Evolutionary conservation across 306 rosid genomes (phyloP), one percentile per base, ranked within the genome.

Genomic region (Ochetophila trinervis): DNA sequence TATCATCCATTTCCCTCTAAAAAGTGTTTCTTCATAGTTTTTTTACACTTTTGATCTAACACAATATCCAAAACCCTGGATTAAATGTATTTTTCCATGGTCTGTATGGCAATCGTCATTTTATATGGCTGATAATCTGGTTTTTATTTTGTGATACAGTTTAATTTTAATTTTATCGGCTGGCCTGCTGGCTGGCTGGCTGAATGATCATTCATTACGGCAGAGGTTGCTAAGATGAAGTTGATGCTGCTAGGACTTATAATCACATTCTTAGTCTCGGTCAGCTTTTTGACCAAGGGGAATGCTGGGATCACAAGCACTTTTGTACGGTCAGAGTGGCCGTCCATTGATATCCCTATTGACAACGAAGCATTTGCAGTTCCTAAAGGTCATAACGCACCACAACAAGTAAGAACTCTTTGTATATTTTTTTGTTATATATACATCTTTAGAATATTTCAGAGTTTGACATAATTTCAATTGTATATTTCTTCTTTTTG

Each of bases 351-450:
- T 71, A 87, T 93, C 20, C 97, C 98, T 57, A 72, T 79, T 19
- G 77, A 86, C 11, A 63, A 90, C 53, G 78, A 86, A 76, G 96
- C 60, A 19, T 81, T 93, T 75, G 78, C 86, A 20, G 76, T 84
- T 64, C 94, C 98, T 36, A 70, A 78, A 49, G 96, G 94, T 75
- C 60, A 83, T 32, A 93, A 93, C 77, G 94, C 94, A 37, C 97
- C 99, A 66, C 97, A 93, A 69, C 99, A 93, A 79, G 97, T 88
- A 76, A 71, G 79, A 68, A 57, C 30, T 56, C 62, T 30, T 54
- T 47, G 62, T 76, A 24, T 60, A 50, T n/a, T 17, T 21, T 56
- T 22, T 23, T 10, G 32, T 4, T 27, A 0, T 30, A 1, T 56
- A 56, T 8, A 1, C 5, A 22, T 57, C 22, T 3, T 17, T 12